Evolutionary conservation across 148 eudicot genomes (phyloP).

Genomic region (Rheum nobile): DNA sequence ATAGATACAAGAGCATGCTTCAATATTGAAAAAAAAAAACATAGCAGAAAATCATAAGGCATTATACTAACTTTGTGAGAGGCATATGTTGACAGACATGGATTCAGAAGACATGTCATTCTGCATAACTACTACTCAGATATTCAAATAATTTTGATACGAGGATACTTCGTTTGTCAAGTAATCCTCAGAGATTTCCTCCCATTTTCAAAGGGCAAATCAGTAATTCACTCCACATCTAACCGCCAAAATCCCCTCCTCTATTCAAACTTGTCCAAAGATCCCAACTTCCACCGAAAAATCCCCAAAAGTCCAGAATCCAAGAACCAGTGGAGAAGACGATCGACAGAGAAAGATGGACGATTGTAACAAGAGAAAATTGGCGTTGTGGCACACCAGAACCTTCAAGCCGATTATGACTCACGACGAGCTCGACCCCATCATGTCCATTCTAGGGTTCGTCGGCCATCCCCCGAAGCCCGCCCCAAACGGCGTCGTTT

Average conservation of each 20-base stretch:
- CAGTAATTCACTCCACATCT: not conserved
- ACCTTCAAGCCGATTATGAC: conserved; percentile 40
- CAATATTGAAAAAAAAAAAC: not conserved
- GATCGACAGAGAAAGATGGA: conserved; percentile 5
- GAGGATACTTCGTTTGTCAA: too few species aligned
- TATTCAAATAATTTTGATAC: not conserved
- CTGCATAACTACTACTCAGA: not conserved
- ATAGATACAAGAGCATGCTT: not conserved
- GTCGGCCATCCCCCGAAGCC: conserved; percentile 10
- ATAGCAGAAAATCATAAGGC: not conserved
- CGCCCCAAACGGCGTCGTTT: conserved; percentile 18
- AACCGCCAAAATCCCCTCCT: conserved; percentile 5
- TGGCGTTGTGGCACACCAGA: conserved; percentile 39
- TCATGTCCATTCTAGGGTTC: conserved; percentile 41
- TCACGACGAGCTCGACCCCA: conserved; percentile 52
- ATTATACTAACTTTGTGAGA: not conserved
- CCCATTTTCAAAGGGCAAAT: not conserved
- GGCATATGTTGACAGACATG: not conserved
- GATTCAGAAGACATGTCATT: not conserved
- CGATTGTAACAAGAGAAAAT: conserved; percentile 20
- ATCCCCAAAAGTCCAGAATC: not conserved
- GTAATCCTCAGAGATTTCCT: too few species aligned
- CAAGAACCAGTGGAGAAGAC: too few species aligned
- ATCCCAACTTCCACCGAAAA: not conserved
- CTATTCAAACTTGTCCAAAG: not conserved